A percentile compares a stretch with the other conserved stretches of the same genome.
These are phyloP conservation scores for Maudiozyma serrabonitensis DNA, from an alignment of 805 yeast species.

Conservation along the genomic window DNA sequence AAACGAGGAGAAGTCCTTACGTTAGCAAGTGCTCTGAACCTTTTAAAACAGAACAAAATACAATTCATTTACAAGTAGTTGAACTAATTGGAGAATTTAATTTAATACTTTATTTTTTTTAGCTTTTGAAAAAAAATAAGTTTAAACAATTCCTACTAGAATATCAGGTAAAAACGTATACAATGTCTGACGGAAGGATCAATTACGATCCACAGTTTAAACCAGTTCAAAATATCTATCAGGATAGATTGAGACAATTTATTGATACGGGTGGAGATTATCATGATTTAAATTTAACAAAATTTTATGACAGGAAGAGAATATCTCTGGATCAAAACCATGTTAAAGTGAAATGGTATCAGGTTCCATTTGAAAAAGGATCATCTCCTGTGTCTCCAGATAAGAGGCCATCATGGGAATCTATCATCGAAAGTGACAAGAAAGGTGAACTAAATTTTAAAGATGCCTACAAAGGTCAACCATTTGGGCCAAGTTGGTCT, in stretches of 20 bases:
- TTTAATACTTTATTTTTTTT: too few species aligned
- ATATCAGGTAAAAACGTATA: background rate
- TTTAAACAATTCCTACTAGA: background rate
- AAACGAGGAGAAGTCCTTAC: background rate
- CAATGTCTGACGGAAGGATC: constrained; percentile 13
- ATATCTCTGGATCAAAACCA: constrained; percentile 33
- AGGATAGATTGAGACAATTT: constrained; percentile 50
- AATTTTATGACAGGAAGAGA: constrained; percentile 60
- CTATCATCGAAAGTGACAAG: constrained; percentile 18
- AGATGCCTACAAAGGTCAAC: constrained; percentile 57
- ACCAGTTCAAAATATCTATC: constrained; percentile 54
- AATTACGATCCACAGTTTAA: constrained; percentile 46
- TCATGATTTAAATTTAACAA: constrained; percentile 62
- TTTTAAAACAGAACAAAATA: too few species aligned
- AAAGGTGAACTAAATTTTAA: constrained; percentile 34
- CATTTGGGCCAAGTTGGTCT: constrained; percentile 93
- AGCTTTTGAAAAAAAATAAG: too few species aligned
- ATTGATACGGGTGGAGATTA: constrained; percentile 69
- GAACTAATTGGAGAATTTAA: too few species aligned
- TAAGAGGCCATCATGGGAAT: constrained; percentile 29
- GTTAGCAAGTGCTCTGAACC: background rate
- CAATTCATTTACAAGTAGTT: too few species aligned
- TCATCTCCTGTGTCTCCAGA: constrained; percentile 32
- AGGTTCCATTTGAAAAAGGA: constrained; percentile 51
- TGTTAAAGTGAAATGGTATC: constrained; percentile 55